phyloP scores from a whole-genome alignment of 2,329 filamentous ascomycete genomes.

The Thielaviopsis cerberus region DNA sequence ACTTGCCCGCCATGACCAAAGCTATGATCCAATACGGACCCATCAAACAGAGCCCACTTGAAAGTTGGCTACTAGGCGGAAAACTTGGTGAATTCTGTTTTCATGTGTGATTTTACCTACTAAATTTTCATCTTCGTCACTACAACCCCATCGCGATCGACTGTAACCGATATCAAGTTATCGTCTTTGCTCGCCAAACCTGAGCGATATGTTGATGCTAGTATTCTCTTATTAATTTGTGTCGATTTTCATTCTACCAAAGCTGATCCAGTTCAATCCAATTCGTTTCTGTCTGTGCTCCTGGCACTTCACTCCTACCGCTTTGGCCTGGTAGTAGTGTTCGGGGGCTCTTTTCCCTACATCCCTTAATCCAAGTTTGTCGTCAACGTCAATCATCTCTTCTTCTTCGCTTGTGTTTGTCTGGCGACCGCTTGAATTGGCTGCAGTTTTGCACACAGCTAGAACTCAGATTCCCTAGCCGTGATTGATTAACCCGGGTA shows the following conservation, averaged over 20 bases:
- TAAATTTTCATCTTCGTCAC: background rate
- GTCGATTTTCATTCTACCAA: background rate
- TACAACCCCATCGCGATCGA: background rate
- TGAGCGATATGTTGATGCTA: background rate
- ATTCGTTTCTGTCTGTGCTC: background rate
- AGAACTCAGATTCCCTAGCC: background rate
- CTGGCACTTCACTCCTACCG: background rate
- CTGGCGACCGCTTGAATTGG: background rate
- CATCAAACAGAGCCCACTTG: background rate
- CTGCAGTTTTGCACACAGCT: background rate
- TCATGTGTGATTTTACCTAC: background rate
- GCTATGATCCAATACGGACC: background rate
- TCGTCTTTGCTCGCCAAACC: background rate
- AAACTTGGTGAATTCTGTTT: background rate
- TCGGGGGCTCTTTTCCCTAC: background rate
- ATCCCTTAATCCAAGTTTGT: background rate
- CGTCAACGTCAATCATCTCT: background rate
- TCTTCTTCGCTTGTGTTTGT: background rate
- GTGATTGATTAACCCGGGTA: background rate
- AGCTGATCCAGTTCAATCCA: too few relatives aligned
- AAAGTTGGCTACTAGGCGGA: background rate
- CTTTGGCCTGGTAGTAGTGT: background rate
- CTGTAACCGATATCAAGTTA: background rate
- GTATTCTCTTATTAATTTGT: background rate
- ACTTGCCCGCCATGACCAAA: too few relatives aligned